Conservation (phyloP, 805 yeast genomes). For the Nakazawaea ernobii region DNA sequence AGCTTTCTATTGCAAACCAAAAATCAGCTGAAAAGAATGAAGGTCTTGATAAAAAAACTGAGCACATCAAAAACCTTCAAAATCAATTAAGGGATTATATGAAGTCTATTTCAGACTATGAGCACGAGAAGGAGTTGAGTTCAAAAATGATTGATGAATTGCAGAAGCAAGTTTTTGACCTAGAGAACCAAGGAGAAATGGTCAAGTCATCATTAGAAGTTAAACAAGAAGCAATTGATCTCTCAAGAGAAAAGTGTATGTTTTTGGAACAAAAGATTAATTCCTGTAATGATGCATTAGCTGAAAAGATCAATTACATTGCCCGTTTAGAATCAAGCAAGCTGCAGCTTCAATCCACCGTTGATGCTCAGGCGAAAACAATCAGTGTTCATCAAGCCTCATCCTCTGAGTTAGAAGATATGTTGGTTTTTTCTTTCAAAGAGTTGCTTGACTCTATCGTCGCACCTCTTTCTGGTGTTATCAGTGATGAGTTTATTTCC, state of each 20-base stretch:
- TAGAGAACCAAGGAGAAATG: not conserved
- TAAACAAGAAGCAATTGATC: not conserved
- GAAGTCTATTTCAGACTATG: not conserved
- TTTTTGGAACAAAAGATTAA: not conserved
- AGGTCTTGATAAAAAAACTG: not conserved
- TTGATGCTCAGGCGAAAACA: not conserved
- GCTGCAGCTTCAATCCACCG: not conserved
- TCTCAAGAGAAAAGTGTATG: not conserved
- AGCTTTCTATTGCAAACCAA: too few relatives aligned
- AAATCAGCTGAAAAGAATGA: not conserved
- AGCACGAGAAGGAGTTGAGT: not conserved
- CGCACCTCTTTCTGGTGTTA: not conserved
- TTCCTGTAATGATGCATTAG: slow-evolving; percentile 1
- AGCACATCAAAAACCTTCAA: not conserved
- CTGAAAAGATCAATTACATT: not conserved
- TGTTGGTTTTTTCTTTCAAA: not conserved
- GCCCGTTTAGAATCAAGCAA: not conserved
- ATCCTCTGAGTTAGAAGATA: not conserved
- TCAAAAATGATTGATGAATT: not conserved
- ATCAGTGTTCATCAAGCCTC: not conserved
- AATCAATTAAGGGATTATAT: not conserved
- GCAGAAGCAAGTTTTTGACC: not conserved
- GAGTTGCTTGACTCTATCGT: not conserved
- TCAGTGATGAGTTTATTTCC: not conserved
- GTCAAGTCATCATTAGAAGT: not conserved